Percentiles rank a stretch among this genome's conserved stretches.
Conservation (phyloP, 768 basidiomycete genomes). For the Cyclocybe cylindracea region DNA sequence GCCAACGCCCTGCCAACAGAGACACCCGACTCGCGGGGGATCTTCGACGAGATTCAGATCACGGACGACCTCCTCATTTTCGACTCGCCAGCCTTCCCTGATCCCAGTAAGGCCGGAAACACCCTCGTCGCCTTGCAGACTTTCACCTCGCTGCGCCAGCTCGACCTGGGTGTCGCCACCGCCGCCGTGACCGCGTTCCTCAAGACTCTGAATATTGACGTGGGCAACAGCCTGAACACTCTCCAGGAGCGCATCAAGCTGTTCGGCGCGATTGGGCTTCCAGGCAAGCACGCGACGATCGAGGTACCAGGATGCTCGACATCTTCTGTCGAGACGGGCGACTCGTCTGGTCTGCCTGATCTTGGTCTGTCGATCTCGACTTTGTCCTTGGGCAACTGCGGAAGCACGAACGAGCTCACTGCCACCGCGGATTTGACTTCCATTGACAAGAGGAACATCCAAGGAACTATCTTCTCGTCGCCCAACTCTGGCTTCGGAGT, state of each 20-base stretch:
- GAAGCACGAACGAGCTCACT: conserved; percentile 8
- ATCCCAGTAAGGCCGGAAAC: conserved; percentile 30
- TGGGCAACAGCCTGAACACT: conserved; percentile 26
- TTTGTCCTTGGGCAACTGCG: conserved; percentile 33
- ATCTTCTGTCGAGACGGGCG: conserved; percentile 18
- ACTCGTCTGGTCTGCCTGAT: conserved; percentile 29
- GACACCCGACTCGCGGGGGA: conserved; percentile 6
- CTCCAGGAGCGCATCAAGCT: conserved; percentile 32
- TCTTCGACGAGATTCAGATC: conserved; percentile 19
- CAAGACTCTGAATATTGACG: conserved; percentile 27
- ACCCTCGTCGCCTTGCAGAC: conserved; percentile 35
- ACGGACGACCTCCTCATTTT: conserved; percentile 38
- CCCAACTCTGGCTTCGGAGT: conserved; percentile 40
- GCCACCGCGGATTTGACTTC: conserved; percentile 19
- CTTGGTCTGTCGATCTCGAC: conserved; percentile 34
- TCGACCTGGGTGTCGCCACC: conserved; percentile 24
- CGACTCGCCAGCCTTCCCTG: conserved; percentile 40
- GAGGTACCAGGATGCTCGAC: conserved; percentile 32
- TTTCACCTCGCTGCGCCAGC: conserved; percentile 34
- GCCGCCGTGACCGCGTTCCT: conserved; percentile 22
- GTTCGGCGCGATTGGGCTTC: conserved; percentile 32
- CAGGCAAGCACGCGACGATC: conserved; percentile 31
- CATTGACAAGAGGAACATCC: conserved; percentile 21
- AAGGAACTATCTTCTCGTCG: conserved; percentile 35
- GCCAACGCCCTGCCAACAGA: conserved; percentile 10